Conservation (phyloP, 768 basidiomycete species). For the Termitomyces bulborhizus region DNA sequence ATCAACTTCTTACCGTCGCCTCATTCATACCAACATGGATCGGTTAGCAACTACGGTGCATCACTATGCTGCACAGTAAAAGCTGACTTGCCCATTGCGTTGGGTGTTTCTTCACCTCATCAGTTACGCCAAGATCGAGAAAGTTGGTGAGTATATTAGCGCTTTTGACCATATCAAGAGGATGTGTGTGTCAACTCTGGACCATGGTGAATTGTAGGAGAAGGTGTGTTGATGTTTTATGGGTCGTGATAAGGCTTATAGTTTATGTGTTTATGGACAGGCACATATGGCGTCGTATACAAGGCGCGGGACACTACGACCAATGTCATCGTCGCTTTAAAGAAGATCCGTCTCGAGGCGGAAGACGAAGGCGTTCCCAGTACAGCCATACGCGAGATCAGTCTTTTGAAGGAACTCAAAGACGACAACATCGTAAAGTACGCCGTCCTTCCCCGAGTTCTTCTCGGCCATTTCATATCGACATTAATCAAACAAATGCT, state of each 20-base stretch:
- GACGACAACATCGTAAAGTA: constrained; percentile 95
- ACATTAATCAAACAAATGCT: not conserved
- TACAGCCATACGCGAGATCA: constrained; percentile 98
- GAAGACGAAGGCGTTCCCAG: constrained; percentile 99
- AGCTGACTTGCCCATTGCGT: constrained; percentile 11
- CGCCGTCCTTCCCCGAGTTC: constrained; percentile 13
- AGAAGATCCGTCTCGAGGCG: constrained; percentile 97
- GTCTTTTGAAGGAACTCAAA: constrained; percentile 92
- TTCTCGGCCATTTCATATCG: not conserved
- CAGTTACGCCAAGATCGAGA: constrained; percentile 96
- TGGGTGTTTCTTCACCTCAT: constrained; percentile 10
- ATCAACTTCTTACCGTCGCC: not conserved
- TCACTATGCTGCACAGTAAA: constrained; percentile 9
- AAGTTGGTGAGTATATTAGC: constrained; percentile 74
- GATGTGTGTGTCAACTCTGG: constrained; percentile 1
- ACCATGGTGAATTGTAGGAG: constrained; percentile 29
- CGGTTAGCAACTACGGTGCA: constrained; percentile 27
- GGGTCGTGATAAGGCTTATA: constrained; percentile 6
- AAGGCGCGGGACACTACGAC: constrained; percentile 82
- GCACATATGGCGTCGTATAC: constrained; percentile 98
- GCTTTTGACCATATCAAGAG: constrained; percentile 6
- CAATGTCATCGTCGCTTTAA: constrained; percentile 87
- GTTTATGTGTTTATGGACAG: constrained; percentile 32
- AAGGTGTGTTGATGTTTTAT: constrained; percentile 33
- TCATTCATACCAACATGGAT: constrained; percentile 29